Conservation (phyloP, 2,329 filamentous ascomycete species). For the Hymenoscyphus infarciens region DNA sequence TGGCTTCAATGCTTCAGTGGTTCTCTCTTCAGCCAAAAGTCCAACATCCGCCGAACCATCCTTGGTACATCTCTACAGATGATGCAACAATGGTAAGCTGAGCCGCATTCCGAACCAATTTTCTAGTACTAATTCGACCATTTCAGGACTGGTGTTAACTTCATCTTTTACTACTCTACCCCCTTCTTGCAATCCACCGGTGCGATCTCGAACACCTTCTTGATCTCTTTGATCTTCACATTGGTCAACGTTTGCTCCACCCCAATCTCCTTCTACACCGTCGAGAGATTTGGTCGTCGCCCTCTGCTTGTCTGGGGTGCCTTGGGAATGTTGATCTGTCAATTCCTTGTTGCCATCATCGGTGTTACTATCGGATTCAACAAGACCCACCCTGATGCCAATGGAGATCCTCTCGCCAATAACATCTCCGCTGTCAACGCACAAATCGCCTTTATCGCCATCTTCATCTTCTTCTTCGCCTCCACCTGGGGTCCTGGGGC, state of each 20-base stretch:
- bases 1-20: slow-evolving; percentile 70
- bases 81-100: slow-evolving; percentile 62
- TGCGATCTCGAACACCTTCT: slow-evolving; percentile 62
- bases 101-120: slow-evolving; percentile 63
- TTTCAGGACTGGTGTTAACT: slow-evolving; percentile 83
- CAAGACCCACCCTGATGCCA: slow-evolving; percentile 51
- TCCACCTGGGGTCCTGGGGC: slow-evolving; percentile 78
- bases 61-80: slow-evolving; percentile 73
- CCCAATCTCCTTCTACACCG: slow-evolving; percentile 76
- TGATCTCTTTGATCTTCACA: slow-evolving; percentile 89
- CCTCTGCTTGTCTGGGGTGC: slow-evolving; percentile 75
- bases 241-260: slow-evolving; percentile 85
- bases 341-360: slow-evolving; percentile 77
- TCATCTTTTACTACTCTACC: slow-evolving; percentile 88
- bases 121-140: slow-evolving; percentile 73
- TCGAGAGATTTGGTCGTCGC: slow-evolving; percentile 78
- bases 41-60: slow-evolving; percentile 67
- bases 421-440: slow-evolving; percentile 53
- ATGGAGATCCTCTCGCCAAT: slow-evolving; percentile 42
- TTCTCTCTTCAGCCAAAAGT: slow-evolving; percentile 56
- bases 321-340: slow-evolving; percentile 76
- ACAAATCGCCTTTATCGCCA: slow-evolving; percentile 86
- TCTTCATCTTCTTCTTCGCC: slow-evolving; percentile 78
- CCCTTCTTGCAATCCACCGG: slow-evolving; percentile 79
- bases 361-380: slow-evolving; percentile 22